Percentiles rank a stretch among this genome's conserved stretches.
Evolutionary conservation across 164 flowering plant genomes (phyloP).

Genomic region (Dillenia turbinata): DNA sequence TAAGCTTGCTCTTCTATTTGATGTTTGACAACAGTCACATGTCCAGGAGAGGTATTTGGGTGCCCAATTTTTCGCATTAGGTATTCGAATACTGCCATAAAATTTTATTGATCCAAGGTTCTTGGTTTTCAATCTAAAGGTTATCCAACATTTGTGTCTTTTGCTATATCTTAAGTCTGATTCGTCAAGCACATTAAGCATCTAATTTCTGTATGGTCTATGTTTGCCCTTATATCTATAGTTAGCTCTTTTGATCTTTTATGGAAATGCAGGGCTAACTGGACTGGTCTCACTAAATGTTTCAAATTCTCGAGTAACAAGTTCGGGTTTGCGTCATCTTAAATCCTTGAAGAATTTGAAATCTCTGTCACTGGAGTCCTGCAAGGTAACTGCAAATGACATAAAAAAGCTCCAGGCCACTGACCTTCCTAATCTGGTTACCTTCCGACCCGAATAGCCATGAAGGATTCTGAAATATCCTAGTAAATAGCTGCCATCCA

Average conservation of each 20-base stretch:
- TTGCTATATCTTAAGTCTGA: too few relatives aligned
- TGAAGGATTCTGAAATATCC: not conserved
- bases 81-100: too few relatives aligned
- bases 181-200: too few relatives aligned
- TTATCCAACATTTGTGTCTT: too few relatives aligned
- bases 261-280: slow-evolving; percentile 38
- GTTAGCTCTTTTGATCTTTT: not conserved
- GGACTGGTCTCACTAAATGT: slow-evolving; percentile 48
- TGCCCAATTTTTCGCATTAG: too few relatives aligned
- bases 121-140: not conserved
- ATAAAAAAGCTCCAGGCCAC: slow-evolving; percentile 55
- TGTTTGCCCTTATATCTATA: not conserved
- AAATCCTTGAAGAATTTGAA: slow-evolving; percentile 45
- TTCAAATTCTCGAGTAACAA: slow-evolving; percentile 50
- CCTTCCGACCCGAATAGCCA: slow-evolving; percentile 41
- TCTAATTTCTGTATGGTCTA: too few relatives aligned
- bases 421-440: slow-evolving; percentile 45
- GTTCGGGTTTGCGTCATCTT: slow-evolving; percentile 39
- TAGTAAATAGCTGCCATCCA: not conserved
- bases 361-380: slow-evolving; percentile 51
- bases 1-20: too few relatives aligned
- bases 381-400: slow-evolving; percentile 57
- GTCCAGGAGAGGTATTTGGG: too few relatives aligned
- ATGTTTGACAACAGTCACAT: too few relatives aligned
- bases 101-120: too few relatives aligned